A percentile compares a stretch with the other conserved stretches of the same genome.
Conservation (phyloP, 164 flowering plant species). For the Magnolia kwangsiensis region DNA sequence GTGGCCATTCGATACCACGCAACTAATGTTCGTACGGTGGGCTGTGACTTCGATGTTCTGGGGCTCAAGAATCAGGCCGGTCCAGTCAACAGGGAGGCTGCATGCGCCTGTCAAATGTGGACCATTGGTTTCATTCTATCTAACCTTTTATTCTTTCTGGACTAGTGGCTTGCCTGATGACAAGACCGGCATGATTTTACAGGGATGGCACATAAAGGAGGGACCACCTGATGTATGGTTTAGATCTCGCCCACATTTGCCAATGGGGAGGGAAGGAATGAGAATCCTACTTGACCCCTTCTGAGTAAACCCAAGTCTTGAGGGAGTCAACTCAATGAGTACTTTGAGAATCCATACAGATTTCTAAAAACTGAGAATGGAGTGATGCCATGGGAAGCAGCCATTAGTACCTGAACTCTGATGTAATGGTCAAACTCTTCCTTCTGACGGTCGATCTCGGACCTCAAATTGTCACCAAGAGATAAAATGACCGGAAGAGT, state of each 20-base stretch:
- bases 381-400: background rate
- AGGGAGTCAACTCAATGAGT: background rate
- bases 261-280: background rate
- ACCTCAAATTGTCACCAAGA: conserved; percentile 47
- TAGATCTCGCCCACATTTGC: background rate
- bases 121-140: too few relatives aligned
- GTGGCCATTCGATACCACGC: too few relatives aligned
- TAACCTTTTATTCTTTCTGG: too few relatives aligned
- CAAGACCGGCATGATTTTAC: too few relatives aligned
- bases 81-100: too few relatives aligned
- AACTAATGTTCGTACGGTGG: too few relatives aligned
- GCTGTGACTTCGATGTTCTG: too few relatives aligned
- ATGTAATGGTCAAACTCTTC: conserved; percentile 71
- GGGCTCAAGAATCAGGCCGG: too few relatives aligned
- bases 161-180: too few relatives aligned
- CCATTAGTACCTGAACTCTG: conserved; percentile 54
- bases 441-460: conserved; percentile 64
- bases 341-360: background rate
- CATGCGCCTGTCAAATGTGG: too few relatives aligned
- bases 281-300: background rate
- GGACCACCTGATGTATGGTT: background rate
- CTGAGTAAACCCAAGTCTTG: too few relatives aligned
- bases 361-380: background rate
- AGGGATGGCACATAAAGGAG: background rate
- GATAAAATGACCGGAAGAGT: conserved; percentile 48